These are phyloP conservation scores for Penicillium angulare DNA, from an alignment of 495 filamentous ascomycete genomes.

Conservation along the genomic window DNA sequence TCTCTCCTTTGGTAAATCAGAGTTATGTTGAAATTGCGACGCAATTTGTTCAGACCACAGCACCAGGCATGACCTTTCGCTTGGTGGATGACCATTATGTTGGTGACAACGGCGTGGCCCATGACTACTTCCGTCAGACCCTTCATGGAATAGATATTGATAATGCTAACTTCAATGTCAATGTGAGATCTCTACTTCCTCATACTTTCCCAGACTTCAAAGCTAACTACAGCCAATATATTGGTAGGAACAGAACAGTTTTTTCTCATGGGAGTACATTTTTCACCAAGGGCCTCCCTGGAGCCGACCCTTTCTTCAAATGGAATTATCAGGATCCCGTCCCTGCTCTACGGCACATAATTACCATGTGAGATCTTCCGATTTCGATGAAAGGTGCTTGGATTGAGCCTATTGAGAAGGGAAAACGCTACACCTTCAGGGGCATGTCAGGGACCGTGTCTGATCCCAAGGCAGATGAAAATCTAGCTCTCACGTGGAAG, in stretches of 20 bases:
- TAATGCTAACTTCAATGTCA: neutral
- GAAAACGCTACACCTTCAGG: neutral
- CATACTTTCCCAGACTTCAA: neutral
- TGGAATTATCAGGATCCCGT: neutral
- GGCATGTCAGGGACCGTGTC: neutral
- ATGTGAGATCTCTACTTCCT: neutral
- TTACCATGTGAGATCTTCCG: neutral
- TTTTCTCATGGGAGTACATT: neutral
- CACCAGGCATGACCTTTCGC: neutral
- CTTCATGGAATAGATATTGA: neutral
- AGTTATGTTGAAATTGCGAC: neutral
- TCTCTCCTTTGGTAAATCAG: neutral
- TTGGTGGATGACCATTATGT: neutral
- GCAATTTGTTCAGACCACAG: neutral
- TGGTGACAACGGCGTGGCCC: neutral
- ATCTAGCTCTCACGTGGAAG: neutral
- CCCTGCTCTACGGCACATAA: neutral
- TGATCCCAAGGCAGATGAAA: neutral
- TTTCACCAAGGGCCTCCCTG: neutral
- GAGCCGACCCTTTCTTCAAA: neutral
- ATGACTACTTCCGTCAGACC: neutral
- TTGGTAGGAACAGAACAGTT: neutral
- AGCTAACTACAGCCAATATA: neutral
- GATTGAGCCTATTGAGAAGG: neutral
- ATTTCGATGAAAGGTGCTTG: neutral